Evolutionary conservation across 441 rosid genomes (phyloP).

Genomic region (Erodium trifolium): DNA sequence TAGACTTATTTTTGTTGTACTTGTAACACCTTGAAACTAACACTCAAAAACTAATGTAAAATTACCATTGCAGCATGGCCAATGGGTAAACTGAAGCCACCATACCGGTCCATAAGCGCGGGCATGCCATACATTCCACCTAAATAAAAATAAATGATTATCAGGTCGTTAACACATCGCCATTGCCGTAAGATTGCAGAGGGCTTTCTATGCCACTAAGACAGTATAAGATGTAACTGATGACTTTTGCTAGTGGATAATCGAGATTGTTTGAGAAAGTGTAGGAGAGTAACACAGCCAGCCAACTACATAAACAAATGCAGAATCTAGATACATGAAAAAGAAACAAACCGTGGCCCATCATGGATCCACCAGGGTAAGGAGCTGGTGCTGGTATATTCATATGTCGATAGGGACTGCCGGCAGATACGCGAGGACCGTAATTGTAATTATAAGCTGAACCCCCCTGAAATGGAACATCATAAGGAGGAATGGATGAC

Average conservation of each 20-base stretch:
- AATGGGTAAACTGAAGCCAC: slow-evolving; percentile 73
- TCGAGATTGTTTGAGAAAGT: not conserved
- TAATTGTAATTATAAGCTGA: slow-evolving; percentile 88
- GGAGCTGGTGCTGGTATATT: slow-evolving; percentile 82
- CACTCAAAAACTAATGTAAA: slow-evolving; percentile 12
- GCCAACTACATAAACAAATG: not conserved
- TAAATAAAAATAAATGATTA: slow-evolving; percentile 22
- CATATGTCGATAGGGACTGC: slow-evolving; percentile 78
- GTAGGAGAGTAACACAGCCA: not conserved
- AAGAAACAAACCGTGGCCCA: slow-evolving; percentile 58
- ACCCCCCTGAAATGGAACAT: slow-evolving; percentile 75
- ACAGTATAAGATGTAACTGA: not conserved
- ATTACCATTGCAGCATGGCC: slow-evolving; percentile 75
- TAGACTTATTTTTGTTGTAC: not conserved
- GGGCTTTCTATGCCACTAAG: not conserved
- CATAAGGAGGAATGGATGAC: slow-evolving; percentile 81
- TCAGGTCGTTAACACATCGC: not conserved
- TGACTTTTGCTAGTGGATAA: not conserved
- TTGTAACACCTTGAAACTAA: not conserved
- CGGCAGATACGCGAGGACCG: slow-evolving; percentile 57
- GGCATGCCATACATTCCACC: slow-evolving; percentile 88
- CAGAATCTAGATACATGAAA: not conserved
- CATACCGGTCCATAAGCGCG: slow-evolving; percentile 74
- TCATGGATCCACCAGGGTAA: slow-evolving; percentile 77
- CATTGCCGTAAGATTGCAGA: not conserved